phyloP scores from a whole-genome alignment of 1,139 yeast genomes.

The Lodderomyces metapsilosis region DNA sequence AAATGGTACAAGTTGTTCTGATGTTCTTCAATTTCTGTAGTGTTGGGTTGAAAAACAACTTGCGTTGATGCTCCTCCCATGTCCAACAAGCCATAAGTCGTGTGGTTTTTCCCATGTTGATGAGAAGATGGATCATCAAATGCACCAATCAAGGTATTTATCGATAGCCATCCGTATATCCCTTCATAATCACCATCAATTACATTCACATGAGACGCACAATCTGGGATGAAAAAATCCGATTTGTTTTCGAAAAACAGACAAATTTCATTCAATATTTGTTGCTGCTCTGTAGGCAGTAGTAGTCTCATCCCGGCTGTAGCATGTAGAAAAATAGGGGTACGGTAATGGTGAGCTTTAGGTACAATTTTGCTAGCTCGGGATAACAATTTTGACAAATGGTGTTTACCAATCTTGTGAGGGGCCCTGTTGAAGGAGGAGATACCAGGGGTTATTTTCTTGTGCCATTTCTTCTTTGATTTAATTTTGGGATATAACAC shows the following conservation, averaged over 20 bases:
- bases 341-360: constrained; percentile 59
- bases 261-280: constrained; percentile 56
- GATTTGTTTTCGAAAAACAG: constrained; percentile 50
- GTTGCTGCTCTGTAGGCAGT: constrained; percentile 51
- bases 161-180: constrained; percentile 76
- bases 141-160: constrained; percentile 66
- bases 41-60: constrained; percentile 71
- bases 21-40: constrained; percentile 54
- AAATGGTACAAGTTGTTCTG: constrained; percentile 54
- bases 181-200: constrained; percentile 82
- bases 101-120: constrained; percentile 50
- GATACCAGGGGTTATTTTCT: constrained; percentile 67
- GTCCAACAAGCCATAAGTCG: constrained; percentile 73
- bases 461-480: constrained; percentile 53
- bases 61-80: constrained; percentile 93
- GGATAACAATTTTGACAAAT: constrained; percentile 53
- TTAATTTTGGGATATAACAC: constrained; percentile 40
- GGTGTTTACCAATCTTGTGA: constrained; percentile 57
- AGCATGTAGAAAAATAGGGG: constrained; percentile 76
- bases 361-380: constrained; percentile 65
- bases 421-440: constrained; percentile 53
- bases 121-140: constrained; percentile 50
- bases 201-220: constrained; percentile 59
- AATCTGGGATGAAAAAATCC: constrained; percentile 57
- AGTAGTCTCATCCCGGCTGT: constrained; percentile 81